Evolutionary conservation across 1,284 basidiomycete genomes (phyloP), one percentile per base, ranked within the genome.

Genomic region (Porogramme epimiltina): DNA sequence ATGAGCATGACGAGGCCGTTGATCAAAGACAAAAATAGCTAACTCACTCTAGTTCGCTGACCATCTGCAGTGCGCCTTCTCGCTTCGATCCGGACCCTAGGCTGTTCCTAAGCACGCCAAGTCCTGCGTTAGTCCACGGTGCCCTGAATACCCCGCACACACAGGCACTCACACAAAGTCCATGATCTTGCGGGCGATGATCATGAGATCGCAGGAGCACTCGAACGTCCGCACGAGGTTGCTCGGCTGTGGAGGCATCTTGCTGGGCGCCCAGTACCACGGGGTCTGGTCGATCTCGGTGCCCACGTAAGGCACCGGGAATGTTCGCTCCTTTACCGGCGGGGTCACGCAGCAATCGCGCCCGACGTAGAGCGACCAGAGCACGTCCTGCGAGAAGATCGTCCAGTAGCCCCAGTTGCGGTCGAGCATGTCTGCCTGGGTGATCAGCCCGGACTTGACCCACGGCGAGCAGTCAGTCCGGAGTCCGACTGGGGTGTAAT

Each of bases 301-400:
- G 28, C 79, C 75, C 4, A 78, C 73, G 50, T 74, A 74, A 1
- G 80, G 79, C 31, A 78, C 64, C 2, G 76, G 71, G 43, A 79
- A 67, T 37, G 56, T 64, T 49, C 67, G 66, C 47, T 60, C 58
- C 24, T 70, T 69, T 18, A 66, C 66, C 3, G 34, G 34, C 19
- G 70, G 62, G 2, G 71, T 63, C 31, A 82, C 71, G 47, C 75
- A 77, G 56, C 78, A 80, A 44, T 84, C 81, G 16, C 82, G 73
- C 5, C 82, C 81, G 33, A 82, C 79, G 46, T 82, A 83, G 0
- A 82, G 69, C 0, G 77, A 79, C 81, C 80, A 84, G 50, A 79
- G 81, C 4, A 81, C 76, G 51, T 84, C 82, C 73, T 82, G 58
- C 42, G 73, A 71, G 61, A 78, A 81, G 4, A 76, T 78, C 9